Base-by-base conservation (phyloP, 2,329 filamentous ascomycete genomes). In the Diaporthe vaccinii region DNA sequence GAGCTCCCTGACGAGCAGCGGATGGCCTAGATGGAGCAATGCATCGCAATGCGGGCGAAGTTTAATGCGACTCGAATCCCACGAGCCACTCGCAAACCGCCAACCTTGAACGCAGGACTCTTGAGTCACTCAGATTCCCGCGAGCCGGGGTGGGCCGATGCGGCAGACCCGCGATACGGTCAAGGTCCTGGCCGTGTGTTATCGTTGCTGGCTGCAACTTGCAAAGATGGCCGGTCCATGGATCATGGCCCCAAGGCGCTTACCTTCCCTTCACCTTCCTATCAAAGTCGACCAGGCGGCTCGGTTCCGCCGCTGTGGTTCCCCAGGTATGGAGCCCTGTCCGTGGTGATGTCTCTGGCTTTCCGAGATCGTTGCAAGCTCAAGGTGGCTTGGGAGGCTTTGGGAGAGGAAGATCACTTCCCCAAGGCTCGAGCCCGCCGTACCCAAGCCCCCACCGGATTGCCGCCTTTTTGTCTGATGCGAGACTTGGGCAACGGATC, bases 31-130 rank as follows among this genome's bases (percentile, higher is more conserved):
- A 73, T 67, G 71, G 58, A 55, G 71, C 41, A 57, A 5, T 59
- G 71, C 58, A 46, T 65, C 58, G 58, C 58, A 73, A 57, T 46
- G 34, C 58, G 36, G 58, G 34, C 71, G 20, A 53, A 53, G 31
- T 31, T 57, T 39, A 55, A 73, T 73, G 58, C 71, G 71, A 65
- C 61, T 73, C 71, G 71, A 55, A 51, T 49, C 65, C 65, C 65
- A 17, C 46, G 65, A 69, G 65, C 65, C 65, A 55, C 65, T 69
- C 65, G 65, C 65, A 69, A 69, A 55, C 65, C 65, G 49, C 65
- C 65, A 69, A 69, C 65, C 49, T 69, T 55, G 65, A 55, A 39
- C 49, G 65, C 65, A 69, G 65, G 34, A 69, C 65, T 69, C 65
- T 69, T 69, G 65, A 69, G 65, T 69, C 49, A 69, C 65, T 51